Conservation (phyloP, 1,284 basidiomycete genomes). For the Taiwanofungus camphoratus region DNA sequence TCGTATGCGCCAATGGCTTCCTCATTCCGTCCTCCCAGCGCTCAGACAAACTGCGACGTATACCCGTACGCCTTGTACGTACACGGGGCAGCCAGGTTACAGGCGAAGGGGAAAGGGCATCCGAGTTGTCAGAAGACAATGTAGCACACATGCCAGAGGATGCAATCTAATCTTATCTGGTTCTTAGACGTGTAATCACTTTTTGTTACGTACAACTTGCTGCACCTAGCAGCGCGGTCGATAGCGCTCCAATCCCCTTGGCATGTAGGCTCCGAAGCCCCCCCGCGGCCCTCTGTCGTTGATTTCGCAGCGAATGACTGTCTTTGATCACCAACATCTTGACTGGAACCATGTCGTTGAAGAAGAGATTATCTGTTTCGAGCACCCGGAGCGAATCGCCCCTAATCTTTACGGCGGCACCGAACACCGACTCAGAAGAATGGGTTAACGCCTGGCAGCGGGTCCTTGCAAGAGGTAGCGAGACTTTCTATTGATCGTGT, state of each 20-base stretch:
- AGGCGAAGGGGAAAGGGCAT: not conserved
- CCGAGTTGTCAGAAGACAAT: not conserved
- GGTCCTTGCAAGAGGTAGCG: constrained; percentile 48
- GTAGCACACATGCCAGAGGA: not conserved
- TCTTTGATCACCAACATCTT: not conserved
- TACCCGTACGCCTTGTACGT: constrained; percentile 19
- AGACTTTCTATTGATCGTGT: not conserved
- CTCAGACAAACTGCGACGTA: constrained; percentile 44
- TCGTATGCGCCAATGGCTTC: constrained; percentile 48
- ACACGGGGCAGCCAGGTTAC: not conserved
- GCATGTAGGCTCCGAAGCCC: constrained; percentile 7
- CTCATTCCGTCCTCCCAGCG: constrained; percentile 56
- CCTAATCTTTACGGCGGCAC: constrained; percentile 23
- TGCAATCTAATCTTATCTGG: constrained; percentile 13
- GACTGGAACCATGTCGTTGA: constrained; percentile 19
- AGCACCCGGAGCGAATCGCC: constrained; percentile 30
- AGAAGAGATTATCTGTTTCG: constrained; percentile 30
- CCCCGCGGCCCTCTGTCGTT: constrained; percentile 1
- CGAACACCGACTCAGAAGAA: constrained; percentile 41
- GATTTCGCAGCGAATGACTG: not conserved
- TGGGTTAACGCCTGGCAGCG: constrained; percentile 56
- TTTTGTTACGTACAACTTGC: constrained; percentile 10
- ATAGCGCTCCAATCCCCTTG: constrained; percentile 5
- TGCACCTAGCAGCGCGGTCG: not conserved
- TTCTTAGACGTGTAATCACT: constrained; percentile 1